Evolutionary conservation across 1,139 yeast species (phyloP), one percentile per base, ranked within the genome.

Genomic region (Suhomyces maxii): DNA sequence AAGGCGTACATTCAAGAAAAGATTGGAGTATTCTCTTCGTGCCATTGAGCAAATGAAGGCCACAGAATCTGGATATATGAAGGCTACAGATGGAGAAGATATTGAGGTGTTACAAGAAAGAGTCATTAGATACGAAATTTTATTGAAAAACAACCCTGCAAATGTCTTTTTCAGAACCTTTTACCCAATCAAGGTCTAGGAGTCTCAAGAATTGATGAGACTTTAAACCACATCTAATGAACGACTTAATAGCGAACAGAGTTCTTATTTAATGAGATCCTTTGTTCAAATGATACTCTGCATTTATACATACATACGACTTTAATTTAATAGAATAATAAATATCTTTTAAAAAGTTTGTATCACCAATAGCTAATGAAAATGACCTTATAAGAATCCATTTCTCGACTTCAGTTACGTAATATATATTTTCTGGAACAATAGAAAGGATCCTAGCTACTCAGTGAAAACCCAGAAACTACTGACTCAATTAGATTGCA

Each of bases 1-100:
- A 8, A 44, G 59, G 25, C 59, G 60, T 39, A 52, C 48, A 6
- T 44, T 61, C 7, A 46, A 43, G 7, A 48, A 46, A 23, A 47
- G 63, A 41, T 45, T 58, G 12, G 48, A 39, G 3, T 10, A 10
- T 25, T 34, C 37, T 10, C 46, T 49, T 35, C 34, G 40, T 8
- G 50, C 48, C 1, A 32, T 47, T 4, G 42, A 44, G 2, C 44
- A 48, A 39, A 40, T 40, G 48, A 54, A 34, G 47, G 41, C 36
- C 12, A 36, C 45, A 10, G 47, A 47, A 31, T 18, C 45, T 9
- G 51, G 57, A 33, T 55, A 58, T 37, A 53, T 58, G 39, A 57
- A 47, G 6, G 40, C 45, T 0, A 41, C 23, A 8, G 39, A 39
- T 3, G 34, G 26, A 26, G 42, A 42, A 12, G 40, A 37, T 23